Conservation (phyloP, 192 early-diverging fungal species). For the Coemansia sp. region DNA sequence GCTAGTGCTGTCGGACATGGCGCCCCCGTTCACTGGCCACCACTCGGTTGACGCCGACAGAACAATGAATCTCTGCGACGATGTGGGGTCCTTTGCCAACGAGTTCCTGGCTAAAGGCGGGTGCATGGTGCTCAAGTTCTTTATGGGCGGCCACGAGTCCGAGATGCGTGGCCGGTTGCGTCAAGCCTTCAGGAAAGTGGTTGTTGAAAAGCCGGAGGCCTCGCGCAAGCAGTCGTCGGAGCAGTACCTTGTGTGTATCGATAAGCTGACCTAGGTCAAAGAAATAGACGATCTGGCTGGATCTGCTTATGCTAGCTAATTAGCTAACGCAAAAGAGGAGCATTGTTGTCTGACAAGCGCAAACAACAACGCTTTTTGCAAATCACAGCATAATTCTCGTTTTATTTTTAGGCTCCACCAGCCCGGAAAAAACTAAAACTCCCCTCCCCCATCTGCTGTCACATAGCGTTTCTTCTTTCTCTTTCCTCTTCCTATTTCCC, state of each 20-base stretch:
- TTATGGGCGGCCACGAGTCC: constrained; percentile 62
- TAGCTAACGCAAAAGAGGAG: too few relatives aligned
- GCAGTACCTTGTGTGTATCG: constrained; percentile 67
- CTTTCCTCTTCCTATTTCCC: too few relatives aligned
- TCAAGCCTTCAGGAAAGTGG: constrained; percentile 58
- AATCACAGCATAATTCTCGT: not conserved
- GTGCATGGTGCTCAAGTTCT: constrained; percentile 59
- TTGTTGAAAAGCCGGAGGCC: constrained; percentile 69
- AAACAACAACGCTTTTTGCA: too few relatives aligned
- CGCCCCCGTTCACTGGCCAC: constrained; percentile 74
- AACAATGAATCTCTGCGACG: constrained; percentile 69
- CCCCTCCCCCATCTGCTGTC: too few relatives aligned
- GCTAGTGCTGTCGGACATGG: constrained; percentile 72
- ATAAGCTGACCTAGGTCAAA: constrained; percentile 13
- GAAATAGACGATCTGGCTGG: too few relatives aligned
- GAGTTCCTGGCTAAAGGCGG: constrained; percentile 36
- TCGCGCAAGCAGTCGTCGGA: constrained; percentile 71
- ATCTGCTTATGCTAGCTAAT: too few relatives aligned
- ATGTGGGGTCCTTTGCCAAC: constrained; percentile 65
- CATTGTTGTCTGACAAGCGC: too few relatives aligned
- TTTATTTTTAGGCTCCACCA: too few relatives aligned
- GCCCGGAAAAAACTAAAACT: too few relatives aligned
- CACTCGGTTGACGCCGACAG: constrained; percentile 66
- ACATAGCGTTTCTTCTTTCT: too few relatives aligned
- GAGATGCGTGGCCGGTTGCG: constrained; percentile 55